Conservation (phyloP, 1,139 yeast species). For the Yamadazyma triangularis region DNA sequence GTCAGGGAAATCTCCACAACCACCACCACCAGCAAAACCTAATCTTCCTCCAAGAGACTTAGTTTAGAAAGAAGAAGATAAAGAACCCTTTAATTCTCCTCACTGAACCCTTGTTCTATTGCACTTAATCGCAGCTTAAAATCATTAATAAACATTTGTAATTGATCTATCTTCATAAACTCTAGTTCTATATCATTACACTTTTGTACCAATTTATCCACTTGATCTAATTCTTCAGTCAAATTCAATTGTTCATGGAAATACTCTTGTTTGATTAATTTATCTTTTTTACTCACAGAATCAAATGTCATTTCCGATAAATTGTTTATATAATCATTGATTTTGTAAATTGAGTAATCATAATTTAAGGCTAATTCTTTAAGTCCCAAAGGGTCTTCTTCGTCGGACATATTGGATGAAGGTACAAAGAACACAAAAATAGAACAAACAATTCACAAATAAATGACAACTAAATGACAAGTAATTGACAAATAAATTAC, state of each 20-base stretch:
- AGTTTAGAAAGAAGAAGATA: neutral
- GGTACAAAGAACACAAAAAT: no score
- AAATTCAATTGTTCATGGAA: constrained; percentile 32
- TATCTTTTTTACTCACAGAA: constrained; percentile 24
- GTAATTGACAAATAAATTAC: no score
- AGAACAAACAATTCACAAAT: no score
- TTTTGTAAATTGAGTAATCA: constrained; percentile 60
- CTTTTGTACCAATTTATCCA: constrained; percentile 38
- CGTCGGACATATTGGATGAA: no score
- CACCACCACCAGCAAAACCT: neutral
- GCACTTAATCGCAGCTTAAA: constrained; percentile 26
- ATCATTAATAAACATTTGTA: constrained; percentile 44
- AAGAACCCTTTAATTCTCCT: neutral
- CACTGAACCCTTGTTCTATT: constrained; percentile 21
- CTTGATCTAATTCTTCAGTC: constrained; percentile 38
- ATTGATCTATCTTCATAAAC: constrained; percentile 65
- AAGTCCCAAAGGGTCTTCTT: constrained; percentile 56
- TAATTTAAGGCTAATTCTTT: constrained; percentile 54
- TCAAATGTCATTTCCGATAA: constrained; percentile 33
- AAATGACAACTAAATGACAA: no score
- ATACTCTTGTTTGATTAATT: constrained; percentile 28
- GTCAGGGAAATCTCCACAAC: no score
- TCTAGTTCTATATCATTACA: constrained; percentile 60
- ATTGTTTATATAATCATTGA: constrained; percentile 48
- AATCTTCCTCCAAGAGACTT: neutral